Evolutionary conservation across 441 rosid species (phyloP), one percentile per base, ranked within the genome.

Genomic region (Theobroma grandiflorum): DNA sequence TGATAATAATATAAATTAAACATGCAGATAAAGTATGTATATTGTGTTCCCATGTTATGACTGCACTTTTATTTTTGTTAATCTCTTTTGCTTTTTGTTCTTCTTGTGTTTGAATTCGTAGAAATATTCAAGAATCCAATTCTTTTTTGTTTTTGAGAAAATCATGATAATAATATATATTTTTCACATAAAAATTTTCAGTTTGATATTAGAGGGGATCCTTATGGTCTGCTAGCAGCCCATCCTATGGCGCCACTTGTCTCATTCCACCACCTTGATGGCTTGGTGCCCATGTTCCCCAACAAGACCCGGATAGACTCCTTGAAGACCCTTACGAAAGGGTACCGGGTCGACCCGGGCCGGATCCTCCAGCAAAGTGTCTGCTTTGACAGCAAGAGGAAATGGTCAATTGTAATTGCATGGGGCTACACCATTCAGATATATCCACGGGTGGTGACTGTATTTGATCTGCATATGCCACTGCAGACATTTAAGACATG

Each of bases 381-480:
- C 18, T 92, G 97, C 86, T 86, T 91, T 26, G 94, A 95, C 81
- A 42, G 8, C 3, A 85, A 73, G 64, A 89, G 93, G 31, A 88
- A 87, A 68, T 93, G 99, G 98, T 89, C 98, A 0, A 70, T 95
- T 35, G 89, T 94, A 37, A 62, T 95, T 61, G 81, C 98, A 4
- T 95, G 98, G 98, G 99, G 99, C 58, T 93, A 91, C 87, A 85
- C 95, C 6, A 67, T 95, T 78, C 97, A 90, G 81, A 76, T 95
- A 3, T 92, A 91, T 81, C 91, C 93, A 0, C 77, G 80, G 6
- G 43, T 89, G 45, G 50, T 90, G 45, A 69, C 90, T 0, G 86
- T 95, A 4, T 82, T 42, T 53, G 88, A 82, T 64, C 81, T 95
- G 83, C 86, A 81, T 65, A 85, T 79, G 58, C 94, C 98, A 2